A percentile compares a stretch with the other conserved stretches of the same genome.
These are phyloP conservation scores for Penicillium cinerascens DNA, from an alignment of 495 filamentous ascomycete species.

Conservation along the genomic window DNA sequence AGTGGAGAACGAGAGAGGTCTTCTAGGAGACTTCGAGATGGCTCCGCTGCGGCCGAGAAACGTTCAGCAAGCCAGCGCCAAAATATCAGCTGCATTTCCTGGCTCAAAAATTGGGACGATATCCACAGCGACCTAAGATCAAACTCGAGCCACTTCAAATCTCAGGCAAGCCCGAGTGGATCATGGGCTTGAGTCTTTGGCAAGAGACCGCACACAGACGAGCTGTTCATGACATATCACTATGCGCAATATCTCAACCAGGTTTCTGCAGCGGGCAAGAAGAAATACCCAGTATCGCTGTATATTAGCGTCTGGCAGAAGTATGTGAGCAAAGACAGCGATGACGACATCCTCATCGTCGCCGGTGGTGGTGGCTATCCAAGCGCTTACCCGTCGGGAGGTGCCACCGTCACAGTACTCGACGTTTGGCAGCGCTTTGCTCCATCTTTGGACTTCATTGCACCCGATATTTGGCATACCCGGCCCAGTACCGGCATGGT, in stretches of 20 bases:
- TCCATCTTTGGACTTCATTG: constrained; percentile 45
- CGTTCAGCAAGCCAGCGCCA: constrained; percentile 34
- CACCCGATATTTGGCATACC: constrained; percentile 49
- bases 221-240: constrained; percentile 52
- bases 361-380: constrained; percentile 42
- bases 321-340: constrained; percentile 27
- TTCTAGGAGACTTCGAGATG: constrained; percentile 47
- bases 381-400: constrained; percentile 47
- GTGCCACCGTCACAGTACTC: constrained; percentile 35
- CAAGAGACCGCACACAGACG: constrained; percentile 36
- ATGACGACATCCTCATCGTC: constrained; percentile 32
- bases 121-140: constrained; percentile 29
- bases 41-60: constrained; percentile 31
- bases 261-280: constrained; percentile 42
- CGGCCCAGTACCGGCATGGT: constrained; percentile 43
- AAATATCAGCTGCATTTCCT: constrained; percentile 31
- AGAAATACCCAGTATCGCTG: constrained; percentile 40
- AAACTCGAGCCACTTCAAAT: constrained; percentile 25
- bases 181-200: constrained; percentile 44
- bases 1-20: constrained; percentile 48
- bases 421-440: constrained; percentile 46
- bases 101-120: constrained; percentile 21
- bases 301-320: constrained; percentile 51
- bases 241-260: constrained; percentile 42
- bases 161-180: constrained; percentile 9